These are phyloP conservation scores for Aspergillus sclerotiicarbonarius DNA, from an alignment of 495 filamentous ascomycete species.

Conservation along the genomic window DNA sequence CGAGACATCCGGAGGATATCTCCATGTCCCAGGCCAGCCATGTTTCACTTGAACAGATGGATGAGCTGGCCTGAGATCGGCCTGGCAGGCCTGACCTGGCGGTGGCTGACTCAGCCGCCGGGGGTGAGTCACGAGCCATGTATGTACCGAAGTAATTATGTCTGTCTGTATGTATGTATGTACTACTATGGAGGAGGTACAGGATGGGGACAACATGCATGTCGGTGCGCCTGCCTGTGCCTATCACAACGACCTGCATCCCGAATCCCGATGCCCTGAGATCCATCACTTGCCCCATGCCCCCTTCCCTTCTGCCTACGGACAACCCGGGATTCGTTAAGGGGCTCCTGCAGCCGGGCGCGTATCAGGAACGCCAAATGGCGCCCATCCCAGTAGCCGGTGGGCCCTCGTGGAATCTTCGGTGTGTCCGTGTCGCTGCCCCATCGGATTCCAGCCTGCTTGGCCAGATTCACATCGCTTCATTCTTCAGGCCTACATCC, in stretches of 20 bases:
- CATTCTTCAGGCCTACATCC: not conserved
- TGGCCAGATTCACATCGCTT: not conserved
- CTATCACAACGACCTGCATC: not conserved
- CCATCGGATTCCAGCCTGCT: not conserved
- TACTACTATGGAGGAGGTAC: too few species aligned
- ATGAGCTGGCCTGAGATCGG: not conserved
- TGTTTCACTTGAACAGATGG: not conserved
- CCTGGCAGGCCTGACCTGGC: not conserved
- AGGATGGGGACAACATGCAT: too few species aligned
- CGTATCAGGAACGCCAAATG: constrained; percentile 17
- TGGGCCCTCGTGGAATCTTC: constrained; percentile 12
- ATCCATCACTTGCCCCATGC: not conserved
- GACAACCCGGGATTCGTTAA: not conserved
- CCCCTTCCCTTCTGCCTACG: not conserved
- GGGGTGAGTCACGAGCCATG: too few species aligned
- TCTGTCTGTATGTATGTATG: too few species aligned
- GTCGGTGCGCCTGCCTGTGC: too few species aligned
- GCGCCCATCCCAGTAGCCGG: constrained; percentile 5
- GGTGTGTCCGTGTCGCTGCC: not conserved
- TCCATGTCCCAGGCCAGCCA: not conserved
- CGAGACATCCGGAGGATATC: too few species aligned
- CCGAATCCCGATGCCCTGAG: not conserved
- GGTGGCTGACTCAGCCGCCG: not conserved
- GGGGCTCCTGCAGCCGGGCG: constrained; percentile 13
- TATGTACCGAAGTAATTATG: too few species aligned